Conservation (phyloP, 2,329 filamentous ascomycete genomes). For the Macrophomina tecta region DNA sequence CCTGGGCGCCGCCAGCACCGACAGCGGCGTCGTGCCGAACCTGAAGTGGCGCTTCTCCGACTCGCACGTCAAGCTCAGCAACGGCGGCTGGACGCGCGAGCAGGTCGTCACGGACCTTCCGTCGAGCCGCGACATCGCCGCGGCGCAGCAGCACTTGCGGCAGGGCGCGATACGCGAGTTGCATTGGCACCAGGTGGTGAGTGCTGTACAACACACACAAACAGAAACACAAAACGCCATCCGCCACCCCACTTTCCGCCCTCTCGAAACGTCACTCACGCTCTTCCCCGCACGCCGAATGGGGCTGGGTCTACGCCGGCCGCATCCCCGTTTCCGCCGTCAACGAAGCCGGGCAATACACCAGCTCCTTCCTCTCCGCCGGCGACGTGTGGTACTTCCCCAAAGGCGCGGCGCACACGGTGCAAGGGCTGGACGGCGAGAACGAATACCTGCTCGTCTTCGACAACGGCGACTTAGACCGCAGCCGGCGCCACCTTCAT, state of each 20-base stretch:
- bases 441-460: conserved; percentile 72
- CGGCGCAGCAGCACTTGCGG: conserved; percentile 70
- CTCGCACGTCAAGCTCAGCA: conserved; percentile 66
- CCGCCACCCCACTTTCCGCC: not conserved
- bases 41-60: conserved; percentile 73
- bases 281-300: conserved; percentile 60
- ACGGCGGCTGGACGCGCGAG: conserved; percentile 70
- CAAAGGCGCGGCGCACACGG: conserved; percentile 67
- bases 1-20: conserved; percentile 66
- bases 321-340: conserved; percentile 45
- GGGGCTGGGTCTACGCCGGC: conserved; percentile 68
- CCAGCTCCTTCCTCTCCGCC: conserved; percentile 61
- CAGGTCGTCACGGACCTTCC: conserved; percentile 72
- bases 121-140: conserved; percentile 68
- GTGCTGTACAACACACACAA: conserved; percentile 36
- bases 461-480: conserved; percentile 70
- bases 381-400: conserved; percentile 75
- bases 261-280: conserved; percentile 6
- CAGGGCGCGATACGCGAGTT: conserved; percentile 72
- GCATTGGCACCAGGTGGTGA: conserved; percentile 71
- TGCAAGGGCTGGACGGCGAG: conserved; percentile 69
- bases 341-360: conserved; percentile 64
- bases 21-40: conserved; percentile 69
- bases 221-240: not conserved
- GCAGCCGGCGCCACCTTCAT: conserved; percentile 67